These are phyloP conservation scores for Solanum stenotomum DNA, from an alignment of 257 asterid genomes.

Conservation along the genomic window DNA sequence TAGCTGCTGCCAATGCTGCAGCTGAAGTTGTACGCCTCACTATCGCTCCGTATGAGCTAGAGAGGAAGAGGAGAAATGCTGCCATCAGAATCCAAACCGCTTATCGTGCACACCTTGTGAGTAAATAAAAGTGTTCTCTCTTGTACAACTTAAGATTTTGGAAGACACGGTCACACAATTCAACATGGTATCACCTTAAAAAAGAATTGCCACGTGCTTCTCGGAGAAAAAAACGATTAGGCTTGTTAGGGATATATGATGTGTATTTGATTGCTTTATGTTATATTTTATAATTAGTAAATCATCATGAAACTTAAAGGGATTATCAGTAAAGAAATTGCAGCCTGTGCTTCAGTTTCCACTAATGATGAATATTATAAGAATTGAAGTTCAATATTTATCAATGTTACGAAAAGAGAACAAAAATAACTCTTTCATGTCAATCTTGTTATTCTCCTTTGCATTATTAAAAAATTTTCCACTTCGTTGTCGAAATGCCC, in stretches of 20 bases:
- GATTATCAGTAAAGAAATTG: background rate
- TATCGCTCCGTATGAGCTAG: constrained; percentile 16
- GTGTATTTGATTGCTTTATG: background rate
- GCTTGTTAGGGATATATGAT: background rate
- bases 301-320: background rate
- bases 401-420: background rate
- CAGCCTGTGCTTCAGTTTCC: background rate
- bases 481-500: background rate
- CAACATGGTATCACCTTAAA: background rate
- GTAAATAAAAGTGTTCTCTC: background rate
- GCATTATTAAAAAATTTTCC: background rate
- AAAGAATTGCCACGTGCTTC: background rate
- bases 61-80: constrained; percentile 21
- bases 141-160: background rate
- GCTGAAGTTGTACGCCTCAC: constrained; percentile 84
- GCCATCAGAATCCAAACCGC: constrained; percentile 60
- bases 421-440: background rate
- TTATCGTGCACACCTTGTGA: constrained; percentile 39
- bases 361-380: background rate
- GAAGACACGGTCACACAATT: background rate
- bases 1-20: constrained; percentile 88
- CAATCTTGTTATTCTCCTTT: background rate
- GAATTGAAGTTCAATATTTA: background rate
- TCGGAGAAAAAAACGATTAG: background rate
- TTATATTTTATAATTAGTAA: background rate